Conservation (phyloP, 345 rosid species). For the Gynandropsis gynandra region DNA sequence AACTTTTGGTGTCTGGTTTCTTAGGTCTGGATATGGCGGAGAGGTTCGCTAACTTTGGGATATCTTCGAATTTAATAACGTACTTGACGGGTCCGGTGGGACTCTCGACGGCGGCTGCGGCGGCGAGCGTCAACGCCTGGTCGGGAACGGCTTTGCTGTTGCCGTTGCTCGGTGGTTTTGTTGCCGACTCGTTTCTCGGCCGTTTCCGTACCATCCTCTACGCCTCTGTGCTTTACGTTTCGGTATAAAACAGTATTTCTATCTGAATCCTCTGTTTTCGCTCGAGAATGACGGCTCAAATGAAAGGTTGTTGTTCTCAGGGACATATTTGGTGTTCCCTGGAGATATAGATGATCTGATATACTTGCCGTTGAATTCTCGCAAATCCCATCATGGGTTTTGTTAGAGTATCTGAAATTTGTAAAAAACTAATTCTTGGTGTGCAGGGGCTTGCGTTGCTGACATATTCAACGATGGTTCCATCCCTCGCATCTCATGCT, state of each 20-base stretch:
- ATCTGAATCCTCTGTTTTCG: not conserved
- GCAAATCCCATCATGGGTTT: too few relatives aligned
- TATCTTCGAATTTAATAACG: slow-evolving; percentile 31
- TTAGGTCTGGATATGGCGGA: slow-evolving; percentile 39
- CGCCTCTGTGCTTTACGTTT: slow-evolving; percentile 30
- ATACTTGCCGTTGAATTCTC: too few relatives aligned
- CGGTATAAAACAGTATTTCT: slow-evolving; percentile 7
- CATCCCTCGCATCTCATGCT: not conserved
- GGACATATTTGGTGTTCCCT: too few relatives aligned
- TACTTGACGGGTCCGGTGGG: slow-evolving; percentile 38
- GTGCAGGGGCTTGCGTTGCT: slow-evolving; percentile 51
- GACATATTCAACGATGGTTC: slow-evolving; percentile 42
- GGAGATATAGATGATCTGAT: too few relatives aligned
- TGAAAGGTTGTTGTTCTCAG: too few relatives aligned
- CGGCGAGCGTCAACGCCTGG: slow-evolving; percentile 41
- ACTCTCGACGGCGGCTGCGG: slow-evolving; percentile 39
- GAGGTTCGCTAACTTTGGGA: slow-evolving; percentile 35
- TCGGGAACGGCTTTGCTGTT: slow-evolving; percentile 30
- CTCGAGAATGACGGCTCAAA: too few relatives aligned
- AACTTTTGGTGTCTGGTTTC: too few relatives aligned
- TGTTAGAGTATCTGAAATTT: too few relatives aligned
- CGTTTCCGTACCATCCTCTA: slow-evolving; percentile 38
- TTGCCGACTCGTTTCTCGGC: slow-evolving; percentile 45
- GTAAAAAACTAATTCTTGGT: too few relatives aligned
- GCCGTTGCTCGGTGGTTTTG: slow-evolving; percentile 37